phyloP scores from a whole-genome alignment of 2,329 filamentous ascomycete species.

The Emmonsiellopsis sp. region DNA sequence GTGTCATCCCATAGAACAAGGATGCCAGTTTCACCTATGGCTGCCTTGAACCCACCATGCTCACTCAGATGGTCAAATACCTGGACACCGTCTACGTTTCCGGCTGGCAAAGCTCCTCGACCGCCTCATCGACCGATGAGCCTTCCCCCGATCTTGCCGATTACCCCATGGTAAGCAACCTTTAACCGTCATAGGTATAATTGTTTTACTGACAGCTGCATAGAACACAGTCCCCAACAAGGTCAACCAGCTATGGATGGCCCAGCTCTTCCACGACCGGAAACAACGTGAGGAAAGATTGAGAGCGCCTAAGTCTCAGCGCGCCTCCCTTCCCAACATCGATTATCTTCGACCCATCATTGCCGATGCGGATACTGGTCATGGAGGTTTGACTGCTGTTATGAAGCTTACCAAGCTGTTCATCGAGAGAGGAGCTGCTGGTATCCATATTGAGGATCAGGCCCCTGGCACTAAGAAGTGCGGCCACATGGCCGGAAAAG shows the following conservation, averaged over 20 bases:
- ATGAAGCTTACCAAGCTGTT: slow-evolving; percentile 99
- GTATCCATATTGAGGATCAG: slow-evolving; percentile 98
- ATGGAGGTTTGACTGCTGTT: slow-evolving; percentile 93
- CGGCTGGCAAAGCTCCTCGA: slow-evolving; percentile 97
- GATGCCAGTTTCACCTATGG: slow-evolving; percentile 93
- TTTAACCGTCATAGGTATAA: neutral
- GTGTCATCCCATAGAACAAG: slow-evolving; percentile 47
- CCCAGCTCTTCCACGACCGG: slow-evolving; percentile 97
- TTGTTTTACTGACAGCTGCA: slow-evolving; percentile 8
- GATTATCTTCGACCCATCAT: slow-evolving; percentile 95
- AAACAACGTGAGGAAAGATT: slow-evolving; percentile 96
- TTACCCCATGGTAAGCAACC: slow-evolving; percentile 68
- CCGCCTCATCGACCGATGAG: slow-evolving; percentile 88
- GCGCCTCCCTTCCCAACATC: slow-evolving; percentile 64
- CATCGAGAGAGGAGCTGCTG: slow-evolving; percentile 89
- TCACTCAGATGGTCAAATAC: slow-evolving; percentile 99
- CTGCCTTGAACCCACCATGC: slow-evolving; percentile 94
- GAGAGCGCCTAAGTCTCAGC: slow-evolving; percentile 61
- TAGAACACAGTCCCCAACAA: slow-evolving; percentile 98
- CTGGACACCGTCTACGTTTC: slow-evolving; percentile 98
- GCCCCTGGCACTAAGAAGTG: slow-evolving; percentile 99
- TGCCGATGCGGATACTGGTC: slow-evolving; percentile 93
- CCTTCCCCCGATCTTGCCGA: slow-evolving; percentile 96
- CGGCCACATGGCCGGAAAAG: slow-evolving; percentile 98
- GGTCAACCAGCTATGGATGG: slow-evolving; percentile 94